These are phyloP conservation scores for Candida ulmi DNA, from an alignment of 805 yeast genomes.

Conservation along the genomic window DNA sequence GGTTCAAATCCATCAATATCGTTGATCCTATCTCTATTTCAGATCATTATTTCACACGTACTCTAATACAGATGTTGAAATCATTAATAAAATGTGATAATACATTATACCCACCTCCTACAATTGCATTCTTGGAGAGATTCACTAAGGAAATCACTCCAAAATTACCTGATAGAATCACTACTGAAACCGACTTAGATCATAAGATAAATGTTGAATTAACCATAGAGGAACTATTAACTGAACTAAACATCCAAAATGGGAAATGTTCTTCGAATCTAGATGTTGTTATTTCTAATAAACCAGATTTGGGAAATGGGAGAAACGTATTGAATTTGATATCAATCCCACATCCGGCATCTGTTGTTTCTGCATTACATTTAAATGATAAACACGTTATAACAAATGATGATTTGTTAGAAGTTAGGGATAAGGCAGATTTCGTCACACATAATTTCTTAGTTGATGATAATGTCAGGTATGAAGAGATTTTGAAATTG, in stretches of 20 bases:
- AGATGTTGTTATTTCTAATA: constrained; percentile 5
- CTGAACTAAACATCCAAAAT: neutral
- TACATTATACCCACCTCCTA: constrained; percentile 10
- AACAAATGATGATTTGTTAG: constrained; percentile 2
- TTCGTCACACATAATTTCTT: neutral
- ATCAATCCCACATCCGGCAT: constrained; percentile 15
- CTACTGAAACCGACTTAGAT: constrained; percentile 4
- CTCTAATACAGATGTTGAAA: constrained; percentile 7
- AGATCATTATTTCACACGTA: constrained; percentile 12
- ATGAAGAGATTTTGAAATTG: neutral
- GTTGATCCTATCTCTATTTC: constrained; percentile 14
- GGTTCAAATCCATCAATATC: constrained; percentile 8
- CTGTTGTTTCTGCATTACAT: constrained; percentile 8
- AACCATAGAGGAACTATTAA: constrained; percentile 5
- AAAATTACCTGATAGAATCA: constrained; percentile 4
- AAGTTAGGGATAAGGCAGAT: constrained; percentile 1
- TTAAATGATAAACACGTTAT: constrained; percentile 7
- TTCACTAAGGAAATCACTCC: constrained; percentile 9
- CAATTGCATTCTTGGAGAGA: constrained; percentile 3
- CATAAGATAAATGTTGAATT: constrained; percentile 1
- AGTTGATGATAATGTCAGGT: neutral
- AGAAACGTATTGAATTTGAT: constrained; percentile 11
- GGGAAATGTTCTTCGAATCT: constrained; percentile 1
- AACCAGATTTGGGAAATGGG: neutral
- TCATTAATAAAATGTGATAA: constrained; percentile 9